Percentiles rank a stretch among this genome's conserved stretches.
These are phyloP conservation scores for Fusarium keratoplasticum DNA, from an alignment of 2,329 filamentous ascomycete genomes.

Conservation along the genomic window DNA sequence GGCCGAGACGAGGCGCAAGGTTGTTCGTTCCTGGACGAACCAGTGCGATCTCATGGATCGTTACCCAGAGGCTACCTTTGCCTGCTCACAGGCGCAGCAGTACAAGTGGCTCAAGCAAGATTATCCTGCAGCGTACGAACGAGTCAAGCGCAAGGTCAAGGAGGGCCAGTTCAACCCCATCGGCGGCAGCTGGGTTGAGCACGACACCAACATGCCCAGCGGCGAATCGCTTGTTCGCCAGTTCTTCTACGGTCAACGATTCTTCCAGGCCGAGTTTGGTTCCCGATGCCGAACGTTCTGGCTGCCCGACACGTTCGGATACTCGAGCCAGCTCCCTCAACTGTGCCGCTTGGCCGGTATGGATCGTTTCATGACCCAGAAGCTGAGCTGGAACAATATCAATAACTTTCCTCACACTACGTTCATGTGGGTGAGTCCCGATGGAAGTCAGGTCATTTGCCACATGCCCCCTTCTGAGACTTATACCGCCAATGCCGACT, in stretches of 20 bases:
- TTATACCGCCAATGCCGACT: conserved; percentile 93
- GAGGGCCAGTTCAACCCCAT: conserved; percentile 94
- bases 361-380: conserved; percentile 97
- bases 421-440: conserved; percentile 97
- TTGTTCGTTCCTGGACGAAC: conserved; percentile 95
- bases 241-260: conserved; percentile 94
- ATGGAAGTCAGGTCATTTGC: conserved; percentile 96
- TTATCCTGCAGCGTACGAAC: conserved; percentile 89
- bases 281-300: conserved; percentile 92
- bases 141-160: conserved; percentile 91
- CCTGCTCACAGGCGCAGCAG: conserved; percentile 94
- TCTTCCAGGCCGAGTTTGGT: conserved; percentile 94
- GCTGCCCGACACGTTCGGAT: conserved; percentile 98
- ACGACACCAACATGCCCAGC: conserved; percentile 97
- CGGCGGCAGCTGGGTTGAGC: conserved; percentile 98
- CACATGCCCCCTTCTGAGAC: conserved; percentile 98
- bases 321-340: conserved; percentile 94
- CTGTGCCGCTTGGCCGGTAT: conserved; percentile 94
- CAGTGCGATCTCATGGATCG: conserved; percentile 96
- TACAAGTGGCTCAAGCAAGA: conserved; percentile 96
- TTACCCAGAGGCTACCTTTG: conserved; percentile 93
- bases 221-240: conserved; percentile 94
- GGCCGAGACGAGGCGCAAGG: conserved; percentile 97
- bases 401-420: conserved; percentile 99
- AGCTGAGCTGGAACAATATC: conserved; percentile 99